Evolutionary conservation across 2,329 filamentous ascomycete genomes (phyloP).

Genomic region (Beauveria bassiana): DNA sequence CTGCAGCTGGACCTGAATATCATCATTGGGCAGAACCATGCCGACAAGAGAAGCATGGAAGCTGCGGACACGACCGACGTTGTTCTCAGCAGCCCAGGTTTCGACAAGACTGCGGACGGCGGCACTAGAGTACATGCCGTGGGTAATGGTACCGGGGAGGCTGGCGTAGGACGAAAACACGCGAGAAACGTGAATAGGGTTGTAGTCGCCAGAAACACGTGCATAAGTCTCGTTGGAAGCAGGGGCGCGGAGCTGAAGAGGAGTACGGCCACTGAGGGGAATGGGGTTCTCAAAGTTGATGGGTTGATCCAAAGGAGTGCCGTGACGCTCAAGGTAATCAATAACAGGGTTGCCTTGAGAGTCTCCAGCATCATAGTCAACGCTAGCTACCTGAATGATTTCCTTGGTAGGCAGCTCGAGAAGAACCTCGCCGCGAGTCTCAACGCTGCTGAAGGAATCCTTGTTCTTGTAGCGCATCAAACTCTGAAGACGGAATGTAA

Average conservation of each 20-base stretch:
- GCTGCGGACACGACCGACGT: constrained; percentile 91
- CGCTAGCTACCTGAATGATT: constrained; percentile 91
- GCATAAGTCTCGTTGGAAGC: constrained; percentile 97
- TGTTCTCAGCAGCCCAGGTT: constrained; percentile 98
- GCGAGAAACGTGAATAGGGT: constrained; percentile 96
- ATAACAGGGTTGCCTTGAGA: constrained; percentile 96
- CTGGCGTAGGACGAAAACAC: constrained; percentile 95
- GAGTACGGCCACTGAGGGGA: constrained; percentile 85
- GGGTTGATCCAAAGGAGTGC: constrained; percentile 88
- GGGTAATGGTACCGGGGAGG: constrained; percentile 92
- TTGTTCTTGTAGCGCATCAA: constrained; percentile 92
- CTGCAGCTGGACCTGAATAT: constrained; percentile 89
- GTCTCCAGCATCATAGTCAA: constrained; percentile 85
- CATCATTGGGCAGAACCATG: constrained; percentile 96
- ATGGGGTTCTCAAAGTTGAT: constrained; percentile 97
- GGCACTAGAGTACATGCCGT: constrained; percentile 98
- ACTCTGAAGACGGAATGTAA: constrained; percentile 93
- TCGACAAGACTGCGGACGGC: constrained; percentile 93
- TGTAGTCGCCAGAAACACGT: constrained; percentile 95
- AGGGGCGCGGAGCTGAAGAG: constrained; percentile 80
- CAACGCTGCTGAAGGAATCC: constrained; percentile 81
- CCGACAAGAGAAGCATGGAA: constrained; percentile 96
- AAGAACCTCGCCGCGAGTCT: constrained; percentile 87
- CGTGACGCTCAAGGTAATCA: constrained; percentile 89
- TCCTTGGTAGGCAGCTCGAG: constrained; percentile 95